A percentile compares a stretch with the other conserved stretches of the same genome.
These are phyloP conservation scores for Phytophthora brassicae DNA, from an alignment of 352 stramenopile species.

Conservation along the genomic window DNA sequence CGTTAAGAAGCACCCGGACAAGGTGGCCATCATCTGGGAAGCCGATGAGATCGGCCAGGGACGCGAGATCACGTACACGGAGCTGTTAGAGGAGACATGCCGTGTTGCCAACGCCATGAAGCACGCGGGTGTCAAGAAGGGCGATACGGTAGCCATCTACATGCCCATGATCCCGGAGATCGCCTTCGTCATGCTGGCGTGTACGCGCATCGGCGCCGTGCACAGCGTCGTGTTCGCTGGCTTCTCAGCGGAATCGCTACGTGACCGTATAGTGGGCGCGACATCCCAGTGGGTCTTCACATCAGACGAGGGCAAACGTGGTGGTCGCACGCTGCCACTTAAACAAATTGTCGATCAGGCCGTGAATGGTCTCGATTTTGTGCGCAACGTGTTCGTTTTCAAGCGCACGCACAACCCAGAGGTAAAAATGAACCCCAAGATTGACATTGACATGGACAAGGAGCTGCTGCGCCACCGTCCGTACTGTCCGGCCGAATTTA, in stretches of 20 bases:
- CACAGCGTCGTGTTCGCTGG: conserved; percentile 98
- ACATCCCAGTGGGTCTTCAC: conserved; percentile 91
- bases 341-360: conserved; percentile 97
- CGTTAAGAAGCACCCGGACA: conserved; percentile 64
- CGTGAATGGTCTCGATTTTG: conserved; percentile 83
- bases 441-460: conserved; percentile 93
- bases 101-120: conserved; percentile 96
- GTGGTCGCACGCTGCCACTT: conserved; percentile 90
- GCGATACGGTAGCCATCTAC: conserved; percentile 97
- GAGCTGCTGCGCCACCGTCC: conserved; percentile 87
- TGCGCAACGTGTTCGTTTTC: conserved; percentile 95
- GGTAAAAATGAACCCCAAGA: conserved; percentile 66
- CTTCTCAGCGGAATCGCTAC: conserved; percentile 92
- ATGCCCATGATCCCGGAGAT: conserved; percentile 99
- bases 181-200: conserved; percentile 97
- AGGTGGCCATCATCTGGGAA: conserved; percentile 97
- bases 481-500: conserved; percentile 94
- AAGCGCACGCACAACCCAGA: conserved; percentile 81
- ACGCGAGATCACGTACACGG: conserved; percentile 46
- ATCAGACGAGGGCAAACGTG: conserved; percentile 89
- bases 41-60: conserved; percentile 92
- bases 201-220: conserved; percentile 95
- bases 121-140: conserved; percentile 73
- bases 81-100: conserved; percentile 56
- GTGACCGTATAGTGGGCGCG: conserved; percentile 93